Evolutionary conservation across 371 early-diverging fungal genomes (phyloP).

Genomic region (Rhizopus delemar): DNA sequence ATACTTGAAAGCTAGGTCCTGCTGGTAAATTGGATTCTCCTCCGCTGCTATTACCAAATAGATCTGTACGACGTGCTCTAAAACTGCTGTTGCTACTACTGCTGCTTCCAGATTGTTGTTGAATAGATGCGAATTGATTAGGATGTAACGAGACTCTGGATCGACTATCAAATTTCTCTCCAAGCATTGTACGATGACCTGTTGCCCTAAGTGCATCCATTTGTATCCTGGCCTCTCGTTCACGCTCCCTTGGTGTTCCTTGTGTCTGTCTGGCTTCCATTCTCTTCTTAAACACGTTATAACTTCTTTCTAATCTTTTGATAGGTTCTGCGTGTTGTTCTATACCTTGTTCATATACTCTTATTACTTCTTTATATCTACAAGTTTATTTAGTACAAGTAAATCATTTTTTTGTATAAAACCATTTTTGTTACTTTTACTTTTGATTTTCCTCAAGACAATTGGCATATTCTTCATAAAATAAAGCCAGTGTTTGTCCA

Average conservation of each 20-base stretch:
- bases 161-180: constrained; percentile 25
- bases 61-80: background rate
- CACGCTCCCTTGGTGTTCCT: constrained; percentile 10
- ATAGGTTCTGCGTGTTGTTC: constrained; percentile 54
- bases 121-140: constrained; percentile 21
- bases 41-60: constrained; percentile 1
- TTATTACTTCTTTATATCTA: constrained; percentile 57
- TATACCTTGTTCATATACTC: constrained; percentile 58
- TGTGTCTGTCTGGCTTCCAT: constrained; percentile 2
- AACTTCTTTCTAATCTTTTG: constrained; percentile 37
- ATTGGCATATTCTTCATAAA: constrained; percentile 80
- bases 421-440: constrained; percentile 22
- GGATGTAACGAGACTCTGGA: constrained; percentile 16
- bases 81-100: background rate
- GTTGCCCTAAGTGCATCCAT: constrained; percentile 8
- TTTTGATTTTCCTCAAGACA: constrained; percentile 55
- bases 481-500: constrained; percentile 65
- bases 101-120: constrained; percentile 4
- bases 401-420: constrained; percentile 3
- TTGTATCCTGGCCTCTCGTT: constrained; percentile 14
- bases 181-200: constrained; percentile 30
- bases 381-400: constrained; percentile 2
- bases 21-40: constrained; percentile 10
- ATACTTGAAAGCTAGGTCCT: constrained; percentile 4
- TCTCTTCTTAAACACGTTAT: constrained; percentile 7